These are phyloP conservation scores for Emmonsia crescens DNA, from an alignment of 2,329 filamentous ascomycete species.

Conservation along the genomic window DNA sequence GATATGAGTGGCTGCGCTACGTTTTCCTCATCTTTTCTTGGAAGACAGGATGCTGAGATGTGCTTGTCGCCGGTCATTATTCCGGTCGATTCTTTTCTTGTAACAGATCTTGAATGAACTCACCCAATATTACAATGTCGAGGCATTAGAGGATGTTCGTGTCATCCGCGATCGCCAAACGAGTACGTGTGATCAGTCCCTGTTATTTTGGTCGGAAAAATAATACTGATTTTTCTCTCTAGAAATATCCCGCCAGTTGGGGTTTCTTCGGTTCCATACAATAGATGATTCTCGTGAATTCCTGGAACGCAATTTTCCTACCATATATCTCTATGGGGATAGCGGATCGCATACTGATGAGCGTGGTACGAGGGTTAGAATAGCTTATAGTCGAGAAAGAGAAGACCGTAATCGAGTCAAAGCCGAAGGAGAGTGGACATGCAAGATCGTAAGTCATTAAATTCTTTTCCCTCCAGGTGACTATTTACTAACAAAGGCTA, in stretches of 20 bases:
- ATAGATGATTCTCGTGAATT: conserved; percentile 42
- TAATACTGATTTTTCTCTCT: conserved; percentile 12
- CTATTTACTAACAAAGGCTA: background rate
- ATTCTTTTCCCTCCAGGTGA: background rate
- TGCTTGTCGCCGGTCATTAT: conserved; percentile 24
- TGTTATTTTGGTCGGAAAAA: conserved; percentile 7
- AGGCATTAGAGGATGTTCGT: conserved; percentile 45
- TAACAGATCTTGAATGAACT: conserved; percentile 48
- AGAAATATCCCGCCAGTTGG: conserved; percentile 47
- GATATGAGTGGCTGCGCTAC: conserved; percentile 13
- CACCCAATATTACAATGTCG: conserved; percentile 40
- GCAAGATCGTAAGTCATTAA: conserved; percentile 37
- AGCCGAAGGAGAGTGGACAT: conserved; percentile 47
- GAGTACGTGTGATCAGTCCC: conserved; percentile 28
- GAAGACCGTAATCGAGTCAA: conserved; percentile 39
- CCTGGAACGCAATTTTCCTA: conserved; percentile 42
- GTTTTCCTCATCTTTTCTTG: conserved; percentile 14
- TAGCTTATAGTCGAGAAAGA: conserved; percentile 44
- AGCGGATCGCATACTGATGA: conserved; percentile 27
- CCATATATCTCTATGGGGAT: conserved; percentile 40
- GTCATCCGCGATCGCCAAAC: conserved; percentile 49
- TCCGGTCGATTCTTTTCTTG: conserved; percentile 24
- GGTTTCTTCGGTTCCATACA: conserved; percentile 45
- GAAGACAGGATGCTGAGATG: conserved; percentile 30
- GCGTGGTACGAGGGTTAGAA: conserved; percentile 36